Evolutionary conservation across 768 basidiomycete genomes (phyloP), one percentile per base, ranked within the genome.

Genomic region (Suillus sp.): DNA sequence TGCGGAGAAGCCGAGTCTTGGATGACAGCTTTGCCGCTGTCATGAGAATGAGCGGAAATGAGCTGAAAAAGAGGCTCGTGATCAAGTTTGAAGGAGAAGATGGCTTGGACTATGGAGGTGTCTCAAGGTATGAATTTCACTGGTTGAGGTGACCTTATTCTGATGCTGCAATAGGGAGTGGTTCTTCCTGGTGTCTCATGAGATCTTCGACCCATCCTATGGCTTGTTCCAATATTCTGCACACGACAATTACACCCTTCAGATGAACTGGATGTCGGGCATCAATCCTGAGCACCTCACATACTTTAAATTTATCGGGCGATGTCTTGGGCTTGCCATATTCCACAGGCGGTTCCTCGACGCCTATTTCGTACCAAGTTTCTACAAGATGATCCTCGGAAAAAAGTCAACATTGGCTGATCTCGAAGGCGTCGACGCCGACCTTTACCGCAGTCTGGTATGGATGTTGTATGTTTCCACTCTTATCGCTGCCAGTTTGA

Each of bases 11-110:
- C 50, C 86, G 89, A 66, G 88, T 96, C 59, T 81, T 96, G 69
- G 95, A 96, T 74, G 95, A 96, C 69, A 91, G 89, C 70, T 96
- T 91, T 74, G 81, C 85, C 59, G 86, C 92, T 64, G 85, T 95
- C 54, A 96, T 96, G 94, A 86, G 86, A 22, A 78, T 90, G 66
- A 86, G 85, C 34, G 88, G 89, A 1, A 83, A 86, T 59, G 88
- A 91, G 58, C 70, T 93, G 65, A 90, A 89, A 72, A 84, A 85
- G 72, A 77, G 88, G 64, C 71, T 93, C 64, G 86, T 91, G 81
- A 83, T 92, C 50, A 87, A 79, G 69, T 93, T 93, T 62, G 90
- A 91, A 25, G 88, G 88, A 32, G 91, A 93, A 70, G 91, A 92
- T 69, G 91, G 89, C 10, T 71, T 93, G 63, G 91, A 92, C 72